A percentile compares a stretch with the other conserved stretches of the same genome.
Evolutionary conservation across 1,139 yeast genomes (phyloP).

Genomic region (Saccharomyces hybrid): DNA sequence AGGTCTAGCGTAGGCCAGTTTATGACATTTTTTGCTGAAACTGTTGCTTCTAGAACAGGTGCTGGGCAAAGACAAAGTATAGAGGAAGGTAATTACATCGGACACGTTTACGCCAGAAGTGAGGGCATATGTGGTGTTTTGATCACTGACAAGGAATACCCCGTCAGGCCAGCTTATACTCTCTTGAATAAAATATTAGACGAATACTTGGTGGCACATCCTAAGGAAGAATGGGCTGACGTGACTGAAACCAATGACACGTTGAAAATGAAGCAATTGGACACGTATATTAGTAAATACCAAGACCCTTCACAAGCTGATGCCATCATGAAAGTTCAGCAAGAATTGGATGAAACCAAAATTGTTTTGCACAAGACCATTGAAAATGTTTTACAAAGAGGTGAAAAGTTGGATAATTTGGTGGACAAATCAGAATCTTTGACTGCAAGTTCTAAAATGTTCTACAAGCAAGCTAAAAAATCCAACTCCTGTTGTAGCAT

Average conservation of each 20-base stretch:
- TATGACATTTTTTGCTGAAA: conserved; percentile 88
- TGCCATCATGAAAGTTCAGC: conserved; percentile 95
- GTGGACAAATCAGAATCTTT: conserved; percentile 94
- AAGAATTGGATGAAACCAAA: conserved; percentile 95
- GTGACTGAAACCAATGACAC: conserved; percentile 44
- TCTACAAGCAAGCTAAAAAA: conserved; percentile 95
- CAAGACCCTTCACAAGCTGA: conserved; percentile 98
- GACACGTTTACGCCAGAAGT: conserved; percentile 82
- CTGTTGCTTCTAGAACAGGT: conserved; percentile 81
- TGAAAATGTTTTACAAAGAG: conserved; percentile 89
- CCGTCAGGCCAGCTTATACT: conserved; percentile 95
- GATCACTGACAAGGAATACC: conserved; percentile 91
- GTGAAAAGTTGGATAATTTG: conserved; percentile 87
- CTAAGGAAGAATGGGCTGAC: conserved; percentile 60
- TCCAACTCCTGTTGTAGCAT: conserved; percentile 92
- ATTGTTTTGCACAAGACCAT: conserved; percentile 93
- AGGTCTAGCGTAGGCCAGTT: conserved; percentile 72
- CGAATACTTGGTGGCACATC: conserved; percentile 81
- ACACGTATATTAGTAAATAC: conserved; percentile 67
- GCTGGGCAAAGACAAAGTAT: conserved; percentile 91
- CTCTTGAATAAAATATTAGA: conserved; percentile 84
- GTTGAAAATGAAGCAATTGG: conserved; percentile 56
- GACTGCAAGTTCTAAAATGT: conserved; percentile 82
- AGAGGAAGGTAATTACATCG: conserved; percentile 83
- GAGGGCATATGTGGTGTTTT: conserved; percentile 94